phyloP scores from a whole-genome alignment of 352 stramenopile species.

The Saprolegnia parasitica region DNA sequence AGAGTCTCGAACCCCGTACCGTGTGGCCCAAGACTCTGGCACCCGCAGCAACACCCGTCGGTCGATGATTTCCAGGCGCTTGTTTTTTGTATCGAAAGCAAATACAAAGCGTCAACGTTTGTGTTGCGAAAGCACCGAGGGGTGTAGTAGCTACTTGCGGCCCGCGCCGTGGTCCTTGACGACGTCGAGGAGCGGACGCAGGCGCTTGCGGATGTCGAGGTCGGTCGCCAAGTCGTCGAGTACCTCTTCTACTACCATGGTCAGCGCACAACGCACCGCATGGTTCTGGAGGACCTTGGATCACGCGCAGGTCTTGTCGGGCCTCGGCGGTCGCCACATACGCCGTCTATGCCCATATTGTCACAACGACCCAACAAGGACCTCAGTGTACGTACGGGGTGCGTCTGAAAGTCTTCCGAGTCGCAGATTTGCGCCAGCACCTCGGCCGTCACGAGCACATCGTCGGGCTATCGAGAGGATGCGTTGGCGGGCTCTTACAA shows the following conservation, averaged over 20 bases:
- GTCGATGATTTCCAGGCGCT: no score
- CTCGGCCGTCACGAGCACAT: constrained; percentile 56
- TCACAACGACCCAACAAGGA: not conserved
- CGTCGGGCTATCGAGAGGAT: constrained; percentile 35
- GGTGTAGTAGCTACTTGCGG: not conserved
- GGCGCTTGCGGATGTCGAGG: constrained; percentile 56
- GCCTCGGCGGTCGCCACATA: constrained; percentile 64
- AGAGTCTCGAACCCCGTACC: no score
- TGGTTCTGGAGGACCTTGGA: not conserved
- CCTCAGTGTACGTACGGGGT: constrained; percentile 34
- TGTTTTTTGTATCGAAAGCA: not conserved
- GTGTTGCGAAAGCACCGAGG: not conserved
- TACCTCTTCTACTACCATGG: constrained; percentile 47
- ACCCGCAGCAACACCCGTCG: no score
- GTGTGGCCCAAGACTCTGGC: no score
- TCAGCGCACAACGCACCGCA: not conserved
- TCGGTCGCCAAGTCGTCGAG: constrained; percentile 60
- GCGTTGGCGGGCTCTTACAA: not conserved
- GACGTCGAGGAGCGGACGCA: constrained; percentile 65
- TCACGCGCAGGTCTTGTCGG: constrained; percentile 30
- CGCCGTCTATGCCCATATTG: constrained; percentile 32
- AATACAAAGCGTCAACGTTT: not conserved
- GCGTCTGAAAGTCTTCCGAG: constrained; percentile 81
- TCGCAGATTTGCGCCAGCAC: constrained; percentile 69
- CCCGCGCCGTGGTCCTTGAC: constrained; percentile 30